These are phyloP conservation scores for Globisporangium mamillatum DNA, from an alignment of 352 stramenopile genomes.

Conservation along the genomic window DNA sequence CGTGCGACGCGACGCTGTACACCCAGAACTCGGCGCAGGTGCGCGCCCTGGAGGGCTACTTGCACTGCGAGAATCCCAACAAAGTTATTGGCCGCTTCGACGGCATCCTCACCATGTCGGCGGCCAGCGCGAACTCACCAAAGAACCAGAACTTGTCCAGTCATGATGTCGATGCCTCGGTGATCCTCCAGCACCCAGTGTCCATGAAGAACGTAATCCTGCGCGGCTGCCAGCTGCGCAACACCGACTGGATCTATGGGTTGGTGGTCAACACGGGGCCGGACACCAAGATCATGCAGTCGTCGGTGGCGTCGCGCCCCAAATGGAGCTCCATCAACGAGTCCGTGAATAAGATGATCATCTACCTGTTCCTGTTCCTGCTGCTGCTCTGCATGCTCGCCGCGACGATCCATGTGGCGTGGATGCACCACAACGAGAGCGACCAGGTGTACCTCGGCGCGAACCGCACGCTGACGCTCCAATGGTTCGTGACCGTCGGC, in stretches of 20 bases:
- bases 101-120: slow-evolving; percentile 45
- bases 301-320: slow-evolving; percentile 41
- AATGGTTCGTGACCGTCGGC: slow-evolving; percentile 83
- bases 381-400: slow-evolving; percentile 52
- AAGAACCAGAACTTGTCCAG: slow-evolving; percentile 11
- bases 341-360: slow-evolving; percentile 78
- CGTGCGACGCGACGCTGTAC: slow-evolving; percentile 53
- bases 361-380: slow-evolving; percentile 71
- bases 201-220: slow-evolving; percentile 88
- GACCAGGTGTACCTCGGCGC: slow-evolving; percentile 51
- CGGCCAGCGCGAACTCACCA: slow-evolving; percentile 14
- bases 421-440: slow-evolving; percentile 49
- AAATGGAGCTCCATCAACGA: slow-evolving; percentile 87
- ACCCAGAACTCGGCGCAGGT: slow-evolving; percentile 35
- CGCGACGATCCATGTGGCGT: slow-evolving; percentile 57
- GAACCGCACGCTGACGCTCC: slow-evolving; percentile 37
- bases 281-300: slow-evolving; percentile 87
- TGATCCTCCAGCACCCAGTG: slow-evolving; percentile 43
- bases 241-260: slow-evolving; percentile 89
- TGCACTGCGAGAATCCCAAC: slow-evolving; percentile 79
- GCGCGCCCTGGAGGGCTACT: slow-evolving; percentile 34
- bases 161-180: neutral
- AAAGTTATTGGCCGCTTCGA: slow-evolving; percentile 79
- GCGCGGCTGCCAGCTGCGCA: slow-evolving; percentile 82
- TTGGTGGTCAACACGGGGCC: slow-evolving; percentile 86